A percentile compares a stretch with the other conserved stretches of the same genome.
Conservation (phyloP, 306 rosid genomes). For the Cucumis hystrix region DNA sequence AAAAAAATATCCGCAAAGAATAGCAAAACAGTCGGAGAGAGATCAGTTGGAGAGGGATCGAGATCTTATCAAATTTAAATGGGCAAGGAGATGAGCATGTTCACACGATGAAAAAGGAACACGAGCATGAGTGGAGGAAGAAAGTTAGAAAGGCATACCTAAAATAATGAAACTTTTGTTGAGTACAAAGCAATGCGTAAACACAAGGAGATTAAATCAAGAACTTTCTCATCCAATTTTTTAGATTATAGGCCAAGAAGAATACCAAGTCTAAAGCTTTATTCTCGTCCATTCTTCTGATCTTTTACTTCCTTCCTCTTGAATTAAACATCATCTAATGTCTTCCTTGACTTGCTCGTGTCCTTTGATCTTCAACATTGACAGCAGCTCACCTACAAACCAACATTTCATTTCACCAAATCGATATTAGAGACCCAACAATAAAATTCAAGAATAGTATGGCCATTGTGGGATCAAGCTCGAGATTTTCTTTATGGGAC, state of each 20-base stretch:
- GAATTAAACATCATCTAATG: neutral
- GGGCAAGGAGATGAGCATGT: no score
- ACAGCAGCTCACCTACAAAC: neutral
- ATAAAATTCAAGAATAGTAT: neutral
- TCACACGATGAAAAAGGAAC: no score
- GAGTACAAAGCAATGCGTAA: neutral
- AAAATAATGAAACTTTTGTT: neutral
- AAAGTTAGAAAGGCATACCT: no score
- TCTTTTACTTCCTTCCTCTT: neutral
- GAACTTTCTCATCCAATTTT: neutral
- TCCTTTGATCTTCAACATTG: neutral
- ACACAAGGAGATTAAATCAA: neutral
- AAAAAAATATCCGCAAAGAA: no score
- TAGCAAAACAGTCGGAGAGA: no score
- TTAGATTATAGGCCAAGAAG: neutral
- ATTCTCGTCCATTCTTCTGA: neutral
- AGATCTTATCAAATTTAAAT: no score
- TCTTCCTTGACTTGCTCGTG: neutral
- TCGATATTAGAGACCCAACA: neutral
- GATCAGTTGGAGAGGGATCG: no score
- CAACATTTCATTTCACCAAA: neutral
- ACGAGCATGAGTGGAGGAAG: no score
- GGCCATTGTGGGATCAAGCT: neutral
- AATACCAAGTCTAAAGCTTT: neutral
- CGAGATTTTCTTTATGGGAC: neutral